Evolutionary conservation across 208 protist species (phyloP).

Genomic region (Trypanosoma scelopori): DNA sequence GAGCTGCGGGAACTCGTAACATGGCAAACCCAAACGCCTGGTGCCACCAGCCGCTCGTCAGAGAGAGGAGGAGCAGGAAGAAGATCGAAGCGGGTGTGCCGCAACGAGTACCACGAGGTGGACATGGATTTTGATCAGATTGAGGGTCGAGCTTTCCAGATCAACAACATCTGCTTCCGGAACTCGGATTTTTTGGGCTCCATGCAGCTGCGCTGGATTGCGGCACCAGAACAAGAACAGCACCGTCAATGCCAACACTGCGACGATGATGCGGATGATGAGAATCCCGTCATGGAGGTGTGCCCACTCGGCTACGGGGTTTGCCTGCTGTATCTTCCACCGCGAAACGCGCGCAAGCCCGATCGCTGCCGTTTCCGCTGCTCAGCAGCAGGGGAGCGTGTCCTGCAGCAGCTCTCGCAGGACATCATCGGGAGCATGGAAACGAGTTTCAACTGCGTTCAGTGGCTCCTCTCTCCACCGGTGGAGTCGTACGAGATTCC

Average conservation of each 20-base stretch:
- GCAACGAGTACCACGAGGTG: constrained; percentile 11
- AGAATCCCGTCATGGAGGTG: constrained; percentile 3
- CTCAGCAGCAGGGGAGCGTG: neutral
- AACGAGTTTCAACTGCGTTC: constrained; percentile 20
- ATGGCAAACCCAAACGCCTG: neutral
- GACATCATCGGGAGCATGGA: constrained; percentile 19
- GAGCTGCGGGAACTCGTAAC: neutral
- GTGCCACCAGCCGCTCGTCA: neutral
- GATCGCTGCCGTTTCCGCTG: neutral
- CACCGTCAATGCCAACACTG: neutral
- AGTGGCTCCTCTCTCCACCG: constrained; percentile 24
- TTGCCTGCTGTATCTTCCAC: constrained; percentile 20
- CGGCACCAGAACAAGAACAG: neutral
- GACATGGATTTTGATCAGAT: constrained; percentile 15
- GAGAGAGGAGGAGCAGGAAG: neutral
- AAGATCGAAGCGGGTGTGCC: neutral
- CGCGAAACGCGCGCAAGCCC: constrained; percentile 7
- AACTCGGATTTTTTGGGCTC: constrained; percentile 17
- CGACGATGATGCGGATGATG: neutral
- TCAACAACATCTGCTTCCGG: constrained; percentile 21
- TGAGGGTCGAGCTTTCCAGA: constrained; percentile 5
- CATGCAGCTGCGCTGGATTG: constrained; percentile 23
- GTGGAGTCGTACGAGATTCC: constrained; percentile 26
- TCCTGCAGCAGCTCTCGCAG: constrained; percentile 2
- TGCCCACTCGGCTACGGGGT: constrained; percentile 23